Evolutionary conservation across 805 yeast genomes (phyloP).

Genomic region (Zygosaccharomyces bailii): DNA sequence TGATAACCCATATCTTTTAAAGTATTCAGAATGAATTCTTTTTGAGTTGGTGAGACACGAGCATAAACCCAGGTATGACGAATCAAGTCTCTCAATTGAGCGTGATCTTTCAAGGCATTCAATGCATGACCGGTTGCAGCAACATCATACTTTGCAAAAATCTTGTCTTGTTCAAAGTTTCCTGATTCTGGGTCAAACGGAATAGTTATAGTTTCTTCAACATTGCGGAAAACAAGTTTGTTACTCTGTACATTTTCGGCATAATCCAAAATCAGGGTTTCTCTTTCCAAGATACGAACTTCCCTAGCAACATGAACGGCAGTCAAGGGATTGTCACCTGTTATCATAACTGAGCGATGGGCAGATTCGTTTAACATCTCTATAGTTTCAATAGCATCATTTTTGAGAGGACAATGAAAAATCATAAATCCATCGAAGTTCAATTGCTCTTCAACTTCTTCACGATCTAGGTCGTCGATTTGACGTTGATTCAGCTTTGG

Average conservation of each 20-base stretch:
- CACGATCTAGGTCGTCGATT: conserved; percentile 63
- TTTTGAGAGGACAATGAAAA: conserved; percentile 95
- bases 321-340: conserved; percentile 98
- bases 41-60: conserved; percentile 94
- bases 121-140: conserved; percentile 94
- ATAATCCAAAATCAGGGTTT: conserved; percentile 79
- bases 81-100: conserved; percentile 67
- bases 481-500: conserved; percentile 48
- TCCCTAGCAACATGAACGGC: conserved; percentile 97
- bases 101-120: conserved; percentile 58
- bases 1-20: conserved; percentile 85
- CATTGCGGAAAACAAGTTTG: conserved; percentile 78
- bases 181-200: conserved; percentile 60
- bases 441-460: conserved; percentile 69
- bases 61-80: conserved; percentile 96
- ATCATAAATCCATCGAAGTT: conserved; percentile 89
- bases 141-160: conserved; percentile 71
- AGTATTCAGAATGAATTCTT: conserved; percentile 81
- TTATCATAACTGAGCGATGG: conserved; percentile 95
- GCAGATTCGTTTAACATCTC: conserved; percentile 91
- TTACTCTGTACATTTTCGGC: conserved; percentile 57
- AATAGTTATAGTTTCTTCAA: conserved; percentile 66
- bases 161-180: conserved; percentile 34
- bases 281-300: conserved; percentile 81
- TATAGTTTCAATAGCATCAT: conserved; percentile 86